Conservation (phyloP, 2,329 filamentous ascomycete species). For the Alternaria infectoria region DNA sequence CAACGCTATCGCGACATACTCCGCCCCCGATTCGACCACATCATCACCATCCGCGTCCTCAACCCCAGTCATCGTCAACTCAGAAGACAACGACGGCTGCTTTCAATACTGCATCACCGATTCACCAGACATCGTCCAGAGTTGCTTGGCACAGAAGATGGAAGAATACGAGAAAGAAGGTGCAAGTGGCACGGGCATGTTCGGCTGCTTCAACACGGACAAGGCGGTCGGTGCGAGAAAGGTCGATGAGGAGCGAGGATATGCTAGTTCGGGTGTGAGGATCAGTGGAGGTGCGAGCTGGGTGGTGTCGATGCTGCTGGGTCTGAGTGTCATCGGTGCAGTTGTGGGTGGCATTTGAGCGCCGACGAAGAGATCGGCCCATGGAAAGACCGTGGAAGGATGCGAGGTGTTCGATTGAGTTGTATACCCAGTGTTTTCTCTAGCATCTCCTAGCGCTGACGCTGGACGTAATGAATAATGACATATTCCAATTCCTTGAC, state of each 20-base stretch:
- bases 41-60: background rate
- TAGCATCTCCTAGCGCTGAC: background rate
- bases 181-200: background rate
- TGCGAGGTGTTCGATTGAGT: conserved; percentile 7
- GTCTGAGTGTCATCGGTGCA: conserved; percentile 17
- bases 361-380: fast-evolving
- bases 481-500: background rate
- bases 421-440: background rate
- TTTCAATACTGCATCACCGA: conserved; percentile 37
- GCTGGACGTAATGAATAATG: background rate
- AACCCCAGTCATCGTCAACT: conserved; percentile 14
- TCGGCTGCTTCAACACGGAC: conserved; percentile 20
- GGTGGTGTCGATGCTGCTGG: conserved; percentile 7
- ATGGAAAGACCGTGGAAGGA: background rate
- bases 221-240: conserved; percentile 11
- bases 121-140: conserved; percentile 11
- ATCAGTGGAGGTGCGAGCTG: conserved; percentile 6
- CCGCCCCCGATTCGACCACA: conserved; percentile 10
- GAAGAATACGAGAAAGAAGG: conserved; percentile 8
- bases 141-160: conserved; percentile 21
- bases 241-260: conserved; percentile 5
- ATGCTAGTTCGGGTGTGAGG: conserved; percentile 10
- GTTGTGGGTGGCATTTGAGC: background rate
- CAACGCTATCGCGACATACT: conserved; percentile 32
- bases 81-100: conserved; percentile 22